Base-by-base conservation (phyloP, 257 asterid genomes). In the Solanum ossicruentum region DNA sequence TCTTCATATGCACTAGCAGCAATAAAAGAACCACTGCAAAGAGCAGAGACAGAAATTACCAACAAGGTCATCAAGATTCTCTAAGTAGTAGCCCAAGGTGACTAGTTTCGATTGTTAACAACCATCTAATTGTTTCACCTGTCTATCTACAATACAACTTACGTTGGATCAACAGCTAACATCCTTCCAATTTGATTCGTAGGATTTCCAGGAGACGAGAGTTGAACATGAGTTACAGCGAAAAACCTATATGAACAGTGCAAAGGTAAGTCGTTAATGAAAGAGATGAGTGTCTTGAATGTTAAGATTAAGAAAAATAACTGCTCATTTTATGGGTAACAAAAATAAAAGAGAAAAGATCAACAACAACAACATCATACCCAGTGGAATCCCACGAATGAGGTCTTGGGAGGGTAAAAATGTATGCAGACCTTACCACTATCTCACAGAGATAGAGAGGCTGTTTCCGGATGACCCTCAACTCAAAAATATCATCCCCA, bases 1-100 rank as follows among this genome's bases (percentile, higher is more conserved):
- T 93, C 97, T 87, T 95, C 95, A 71, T 90, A 96, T 13, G 99
- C 99, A 87, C 98, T 93, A 85, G 93, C 97, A 87, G 99, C 98
- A 86, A 96, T 91, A 89, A 91, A 96, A 87, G 92, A 92, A 54
- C 99, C 98, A 90, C 99, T 96, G 93, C 87, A 92, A 83, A 92
- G 83, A 87, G 91, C 86, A 90, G 89, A 90, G 87, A 85, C 79
- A 87, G 86, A 83, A 78, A 86, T 87, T 79, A 87, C 89, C 90
- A 80, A 85, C 90, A 89, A 87, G 86, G 80, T 83, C 87, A 88
- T 87, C 91, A 89, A 85, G 71, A 84, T 85, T 82, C 85, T 86
- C 88, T 84, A 88, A 82, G 89, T 83, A 85, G 88, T 75, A 88
- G 89, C 84, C 83, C 21, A 54, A 78, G 63, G 75, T 32, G 87